Conservation (phyloP, 371 early-diverging fungal genomes). For the Rhizomucor pusillus region DNA sequence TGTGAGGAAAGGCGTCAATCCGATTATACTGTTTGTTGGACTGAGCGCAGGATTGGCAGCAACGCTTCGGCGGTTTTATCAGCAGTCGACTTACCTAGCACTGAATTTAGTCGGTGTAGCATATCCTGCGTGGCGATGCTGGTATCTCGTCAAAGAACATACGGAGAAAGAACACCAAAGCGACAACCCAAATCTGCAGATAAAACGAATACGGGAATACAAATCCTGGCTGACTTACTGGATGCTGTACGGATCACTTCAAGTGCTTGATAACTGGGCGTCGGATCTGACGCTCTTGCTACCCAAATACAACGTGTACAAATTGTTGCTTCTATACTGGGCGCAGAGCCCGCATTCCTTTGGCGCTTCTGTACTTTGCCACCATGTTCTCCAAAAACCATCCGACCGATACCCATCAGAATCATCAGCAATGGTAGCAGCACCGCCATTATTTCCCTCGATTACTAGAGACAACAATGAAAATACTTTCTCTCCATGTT, state of each 20-base stretch:
- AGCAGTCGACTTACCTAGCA: conserved; percentile 22
- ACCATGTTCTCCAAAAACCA: conserved; percentile 38
- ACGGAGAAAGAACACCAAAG: too few species aligned
- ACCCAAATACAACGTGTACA: conserved; percentile 46
- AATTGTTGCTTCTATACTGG: conserved; percentile 49
- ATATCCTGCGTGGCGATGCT: conserved; percentile 41
- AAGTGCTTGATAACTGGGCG: conserved; percentile 51
- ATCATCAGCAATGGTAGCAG: background rate
- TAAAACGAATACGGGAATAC: conserved; percentile 18
- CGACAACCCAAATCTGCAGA: conserved; percentile 2
- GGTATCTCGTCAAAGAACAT: conserved; percentile 23
- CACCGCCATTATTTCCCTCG: too few species aligned
- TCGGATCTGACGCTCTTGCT: conserved; percentile 21
- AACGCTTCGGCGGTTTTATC: conserved; percentile 26
- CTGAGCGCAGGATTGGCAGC: conserved; percentile 20
- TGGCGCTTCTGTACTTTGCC: conserved; percentile 40
- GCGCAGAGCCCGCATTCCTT: conserved; percentile 51
- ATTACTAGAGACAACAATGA: conserved; percentile 4
- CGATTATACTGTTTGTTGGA: conserved; percentile 27
- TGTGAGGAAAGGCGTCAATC: conserved; percentile 32
- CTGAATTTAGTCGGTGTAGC: conserved; percentile 37
- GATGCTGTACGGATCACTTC: conserved; percentile 48
- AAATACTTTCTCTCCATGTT: too few species aligned
- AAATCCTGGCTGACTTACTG: conserved; percentile 55
- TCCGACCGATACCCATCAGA: conserved; percentile 1